Conservation (phyloP, 2,329 filamentous ascomycete genomes). For the Cladophialophora exuberans region DNA sequence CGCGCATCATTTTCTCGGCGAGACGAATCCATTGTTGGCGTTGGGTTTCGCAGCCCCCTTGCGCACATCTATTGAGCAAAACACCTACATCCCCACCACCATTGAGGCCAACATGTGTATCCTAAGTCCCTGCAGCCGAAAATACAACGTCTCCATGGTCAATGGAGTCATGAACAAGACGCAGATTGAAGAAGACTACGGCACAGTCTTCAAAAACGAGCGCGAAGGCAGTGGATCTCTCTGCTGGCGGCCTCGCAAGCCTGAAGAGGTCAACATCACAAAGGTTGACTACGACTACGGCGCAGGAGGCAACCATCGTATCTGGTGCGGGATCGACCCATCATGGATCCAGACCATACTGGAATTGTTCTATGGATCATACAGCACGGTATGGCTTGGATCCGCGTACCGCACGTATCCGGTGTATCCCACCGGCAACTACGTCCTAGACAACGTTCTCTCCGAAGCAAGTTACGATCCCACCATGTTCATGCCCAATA, state of each 20-base stretch:
- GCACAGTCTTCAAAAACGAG: neutral
- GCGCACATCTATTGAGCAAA: too few species aligned
- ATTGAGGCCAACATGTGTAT: neutral
- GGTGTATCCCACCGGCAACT: neutral
- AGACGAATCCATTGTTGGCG: neutral
- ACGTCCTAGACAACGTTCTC: slow-evolving; percentile 1
- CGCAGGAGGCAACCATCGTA: neutral
- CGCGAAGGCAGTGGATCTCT: neutral
- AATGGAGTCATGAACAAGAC: neutral
- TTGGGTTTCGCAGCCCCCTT: neutral
- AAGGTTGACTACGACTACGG: neutral
- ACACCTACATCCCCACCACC: neutral
- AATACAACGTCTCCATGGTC: neutral
- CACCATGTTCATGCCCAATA: neutral
- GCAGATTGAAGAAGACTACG: neutral
- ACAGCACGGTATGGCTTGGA: neutral
- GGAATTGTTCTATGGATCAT: neutral
- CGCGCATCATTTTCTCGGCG: neutral
- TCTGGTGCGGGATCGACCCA: neutral
- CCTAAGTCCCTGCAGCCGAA: neutral
- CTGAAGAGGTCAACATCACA: neutral
- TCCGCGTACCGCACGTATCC: neutral
- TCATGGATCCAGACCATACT: neutral
- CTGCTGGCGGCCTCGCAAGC: neutral
- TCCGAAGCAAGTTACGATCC: neutral